phyloP scores from a whole-genome alignment of 495 filamentous ascomycete species.

The Tuber umbilicatum region DNA sequence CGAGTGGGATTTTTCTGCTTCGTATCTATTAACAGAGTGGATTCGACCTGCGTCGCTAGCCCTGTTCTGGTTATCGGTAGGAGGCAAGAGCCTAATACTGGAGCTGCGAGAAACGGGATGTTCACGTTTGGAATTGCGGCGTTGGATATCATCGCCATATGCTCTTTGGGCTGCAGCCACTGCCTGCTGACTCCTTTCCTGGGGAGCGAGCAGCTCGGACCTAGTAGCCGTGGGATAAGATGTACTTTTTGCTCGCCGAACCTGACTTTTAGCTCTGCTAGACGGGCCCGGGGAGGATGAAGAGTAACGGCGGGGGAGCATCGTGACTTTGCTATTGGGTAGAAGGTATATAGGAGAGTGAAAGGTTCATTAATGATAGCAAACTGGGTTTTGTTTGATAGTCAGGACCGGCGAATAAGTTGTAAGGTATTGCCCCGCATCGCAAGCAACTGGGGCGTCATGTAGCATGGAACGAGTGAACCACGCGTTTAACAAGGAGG shows the following conservation, averaged over 20 bases:
- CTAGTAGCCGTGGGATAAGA: constrained; percentile 32
- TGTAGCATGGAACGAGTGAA: background rate
- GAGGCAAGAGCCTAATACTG: constrained; percentile 30
- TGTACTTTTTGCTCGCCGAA: constrained; percentile 34
- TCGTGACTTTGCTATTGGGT: constrained; percentile 7
- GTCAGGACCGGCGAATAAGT: background rate
- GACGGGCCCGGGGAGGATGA: constrained; percentile 19
- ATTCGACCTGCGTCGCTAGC: background rate
- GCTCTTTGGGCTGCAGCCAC: constrained; percentile 39
- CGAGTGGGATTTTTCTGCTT: background rate
- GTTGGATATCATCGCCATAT: constrained; percentile 32
- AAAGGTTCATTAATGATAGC: constrained; percentile 5
- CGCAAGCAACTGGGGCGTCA: background rate
- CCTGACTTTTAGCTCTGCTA: constrained; percentile 2
- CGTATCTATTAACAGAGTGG: background rate
- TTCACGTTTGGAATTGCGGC: constrained; percentile 5
- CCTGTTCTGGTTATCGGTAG: constrained; percentile 12
- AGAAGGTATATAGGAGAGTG: background rate
- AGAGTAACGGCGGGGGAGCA: constrained; percentile 32
- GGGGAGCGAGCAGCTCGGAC: constrained; percentile 32
- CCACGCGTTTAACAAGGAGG: background rate
- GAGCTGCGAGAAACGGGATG: constrained; percentile 12
- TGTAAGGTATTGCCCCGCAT: background rate
- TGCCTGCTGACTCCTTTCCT: constrained; percentile 36
- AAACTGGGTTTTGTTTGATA: constrained; percentile 1